phyloP scores from a whole-genome alignment of 495 filamentous ascomycete genomes.

The Aspergillus haitiensis region DNA sequence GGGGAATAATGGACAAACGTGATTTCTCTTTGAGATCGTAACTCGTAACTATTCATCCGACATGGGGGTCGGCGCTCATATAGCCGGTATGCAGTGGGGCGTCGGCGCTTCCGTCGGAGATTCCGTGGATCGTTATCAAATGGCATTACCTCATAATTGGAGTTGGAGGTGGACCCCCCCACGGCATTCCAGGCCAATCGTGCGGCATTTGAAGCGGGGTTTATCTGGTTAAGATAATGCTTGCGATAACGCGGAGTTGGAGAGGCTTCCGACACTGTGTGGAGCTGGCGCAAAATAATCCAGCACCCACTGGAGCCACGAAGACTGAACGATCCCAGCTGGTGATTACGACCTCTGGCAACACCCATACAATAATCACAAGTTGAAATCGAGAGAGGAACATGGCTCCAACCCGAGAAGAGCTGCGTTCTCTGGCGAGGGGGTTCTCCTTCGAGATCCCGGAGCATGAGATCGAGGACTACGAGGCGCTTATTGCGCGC shows the following conservation, averaged over 20 bases:
- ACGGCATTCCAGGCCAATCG: background rate
- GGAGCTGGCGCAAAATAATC: background rate
- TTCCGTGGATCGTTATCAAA: background rate
- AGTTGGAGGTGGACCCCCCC: background rate
- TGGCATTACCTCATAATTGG: background rate
- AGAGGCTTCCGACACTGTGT: background rate
- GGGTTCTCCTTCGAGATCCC: background rate
- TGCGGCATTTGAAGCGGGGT: background rate
- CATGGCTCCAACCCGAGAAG: background rate
- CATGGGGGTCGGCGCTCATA: too few species aligned
- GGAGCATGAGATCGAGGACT: background rate
- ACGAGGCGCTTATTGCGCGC: background rate
- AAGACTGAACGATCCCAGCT: background rate
- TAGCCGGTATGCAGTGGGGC: background rate
- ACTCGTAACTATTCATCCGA: too few species aligned
- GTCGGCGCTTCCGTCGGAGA: background rate
- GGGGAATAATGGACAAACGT: too few species aligned
- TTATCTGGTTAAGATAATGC: too few species aligned
- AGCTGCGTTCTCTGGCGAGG: background rate
- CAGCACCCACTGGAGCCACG: background rate
- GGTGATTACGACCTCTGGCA: too few species aligned
- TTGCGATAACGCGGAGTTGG: background rate
- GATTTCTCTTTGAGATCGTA: too few species aligned
- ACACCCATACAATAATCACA: background rate
- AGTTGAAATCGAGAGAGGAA: background rate